Evolutionary conservation across 768 basidiomycete genomes (phyloP).

Genomic region (Pleurotus sapidus): DNA sequence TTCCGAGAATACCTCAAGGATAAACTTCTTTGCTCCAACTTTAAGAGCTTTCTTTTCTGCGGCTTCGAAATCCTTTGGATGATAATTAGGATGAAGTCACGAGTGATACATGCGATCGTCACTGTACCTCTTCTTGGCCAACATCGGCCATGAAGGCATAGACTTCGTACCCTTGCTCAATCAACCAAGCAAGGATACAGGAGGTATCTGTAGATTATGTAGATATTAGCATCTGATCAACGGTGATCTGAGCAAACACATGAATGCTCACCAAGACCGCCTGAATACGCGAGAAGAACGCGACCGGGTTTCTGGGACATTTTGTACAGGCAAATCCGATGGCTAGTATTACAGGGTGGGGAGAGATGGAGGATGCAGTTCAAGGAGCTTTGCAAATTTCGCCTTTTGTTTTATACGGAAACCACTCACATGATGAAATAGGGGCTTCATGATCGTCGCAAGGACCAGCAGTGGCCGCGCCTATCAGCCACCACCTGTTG

Average conservation of each 20-base stretch:
- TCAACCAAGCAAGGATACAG: slow-evolving; percentile 98
- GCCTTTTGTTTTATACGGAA: background rate
- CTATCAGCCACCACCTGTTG: background rate
- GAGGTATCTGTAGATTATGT: slow-evolving; percentile 73
- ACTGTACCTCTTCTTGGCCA: slow-evolving; percentile 79
- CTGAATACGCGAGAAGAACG: slow-evolving; percentile 96
- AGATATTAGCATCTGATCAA: slow-evolving; percentile 11
- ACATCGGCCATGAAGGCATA: slow-evolving; percentile 97
- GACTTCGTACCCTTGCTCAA: slow-evolving; percentile 97
- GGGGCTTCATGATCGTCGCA: background rate
- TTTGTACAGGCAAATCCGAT: slow-evolving; percentile 4
- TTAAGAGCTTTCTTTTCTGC: slow-evolving; percentile 85
- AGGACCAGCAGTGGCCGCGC: background rate
- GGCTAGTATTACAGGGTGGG: too few species aligned
- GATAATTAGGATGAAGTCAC: slow-evolving; percentile 8
- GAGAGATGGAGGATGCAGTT: background rate
- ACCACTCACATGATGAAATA: background rate
- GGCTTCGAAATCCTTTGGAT: slow-evolving; percentile 82
- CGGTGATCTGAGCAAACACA: slow-evolving; percentile 10
- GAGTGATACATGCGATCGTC: background rate
- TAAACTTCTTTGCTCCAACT: slow-evolving; percentile 96
- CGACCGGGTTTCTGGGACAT: slow-evolving; percentile 68
- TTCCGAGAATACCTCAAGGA: slow-evolving; percentile 63
- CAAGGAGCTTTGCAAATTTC: background rate
- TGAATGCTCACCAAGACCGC: slow-evolving; percentile 78